These are phyloP conservation scores for Suhomyces choctaworum DNA, from an alignment of 1,139 yeast species.

Conservation along the genomic window DNA sequence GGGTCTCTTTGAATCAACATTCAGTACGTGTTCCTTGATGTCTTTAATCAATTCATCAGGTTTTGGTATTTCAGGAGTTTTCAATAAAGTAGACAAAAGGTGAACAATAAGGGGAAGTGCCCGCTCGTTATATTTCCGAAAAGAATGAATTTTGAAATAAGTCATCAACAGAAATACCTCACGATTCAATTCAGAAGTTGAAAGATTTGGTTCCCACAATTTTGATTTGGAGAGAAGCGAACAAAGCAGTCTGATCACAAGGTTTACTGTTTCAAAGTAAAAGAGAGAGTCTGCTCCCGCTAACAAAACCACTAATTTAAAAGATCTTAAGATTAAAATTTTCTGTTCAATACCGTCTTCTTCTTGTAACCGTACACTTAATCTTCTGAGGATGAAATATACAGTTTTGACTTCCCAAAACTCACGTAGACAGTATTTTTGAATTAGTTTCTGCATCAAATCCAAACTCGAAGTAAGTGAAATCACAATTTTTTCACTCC, in stretches of 20 bases:
- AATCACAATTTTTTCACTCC: slow-evolving; percentile 14
- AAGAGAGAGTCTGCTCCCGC: slow-evolving; percentile 20
- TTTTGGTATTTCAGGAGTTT: neutral
- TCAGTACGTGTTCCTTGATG: slow-evolving; percentile 13
- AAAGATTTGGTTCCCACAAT: neutral
- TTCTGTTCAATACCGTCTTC: slow-evolving; percentile 26
- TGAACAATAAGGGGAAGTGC: slow-evolving; percentile 15
- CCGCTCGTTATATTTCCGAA: slow-evolving; percentile 10
- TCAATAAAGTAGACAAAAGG: slow-evolving; percentile 16
- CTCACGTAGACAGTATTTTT: slow-evolving; percentile 18
- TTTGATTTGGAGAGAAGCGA: slow-evolving; percentile 22
- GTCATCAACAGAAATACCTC: slow-evolving; percentile 25
- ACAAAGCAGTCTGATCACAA: slow-evolving; percentile 25
- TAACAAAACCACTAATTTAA: slow-evolving; percentile 39
- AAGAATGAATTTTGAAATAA: slow-evolving; percentile 12
- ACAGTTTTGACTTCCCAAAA: slow-evolving; percentile 42
- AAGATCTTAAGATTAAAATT: slow-evolving; percentile 31
- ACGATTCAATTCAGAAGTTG: slow-evolving; percentile 15
- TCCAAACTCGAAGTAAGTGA: slow-evolving; percentile 31
- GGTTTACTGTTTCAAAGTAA: slow-evolving; percentile 19
- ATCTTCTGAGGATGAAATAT: slow-evolving; percentile 40
- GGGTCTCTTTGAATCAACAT: slow-evolving; percentile 7
- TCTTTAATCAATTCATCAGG: slow-evolving; percentile 3
- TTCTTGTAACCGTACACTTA: slow-evolving; percentile 27
- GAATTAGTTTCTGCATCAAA: slow-evolving; percentile 20